These are phyloP conservation scores for Daedaleopsis nitida DNA, from an alignment of 768 basidiomycete species.

Conservation along the genomic window DNA sequence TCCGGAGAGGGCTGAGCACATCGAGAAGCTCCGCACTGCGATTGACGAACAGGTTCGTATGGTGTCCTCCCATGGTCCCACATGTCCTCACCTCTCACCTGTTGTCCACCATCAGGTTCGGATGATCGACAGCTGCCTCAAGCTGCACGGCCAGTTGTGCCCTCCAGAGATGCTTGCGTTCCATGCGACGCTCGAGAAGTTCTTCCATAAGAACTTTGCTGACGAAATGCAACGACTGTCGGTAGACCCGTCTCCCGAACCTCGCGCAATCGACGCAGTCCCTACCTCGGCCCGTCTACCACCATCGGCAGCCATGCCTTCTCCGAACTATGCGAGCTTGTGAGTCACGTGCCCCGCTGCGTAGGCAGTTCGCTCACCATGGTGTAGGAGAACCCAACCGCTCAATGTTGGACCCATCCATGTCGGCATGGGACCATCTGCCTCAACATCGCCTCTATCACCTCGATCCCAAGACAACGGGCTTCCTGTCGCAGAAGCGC, in stretches of 20 bases:
- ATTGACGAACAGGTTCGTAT: constrained; percentile 82
- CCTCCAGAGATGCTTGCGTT: constrained; percentile 89
- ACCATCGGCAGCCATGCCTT: constrained; percentile 20
- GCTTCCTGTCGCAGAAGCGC: constrained; percentile 14
- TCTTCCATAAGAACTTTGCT: constrained; percentile 82
- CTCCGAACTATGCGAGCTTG: constrained; percentile 17
- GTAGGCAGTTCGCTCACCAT: background rate
- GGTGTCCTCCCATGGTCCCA: background rate
- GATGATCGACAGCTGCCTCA: constrained; percentile 81
- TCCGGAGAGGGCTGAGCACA: constrained; percentile 68
- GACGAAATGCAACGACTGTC: constrained; percentile 79
- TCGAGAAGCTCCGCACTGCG: constrained; percentile 70
- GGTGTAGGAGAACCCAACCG: constrained; percentile 8
- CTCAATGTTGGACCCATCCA: constrained; percentile 28
- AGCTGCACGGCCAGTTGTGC: constrained; percentile 80
- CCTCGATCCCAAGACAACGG: constrained; percentile 22
- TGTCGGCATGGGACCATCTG: constrained; percentile 16
- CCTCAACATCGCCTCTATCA: constrained; percentile 19
- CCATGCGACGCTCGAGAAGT: constrained; percentile 85
- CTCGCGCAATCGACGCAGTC: constrained; percentile 21
- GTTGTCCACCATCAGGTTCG: constrained; percentile 51
- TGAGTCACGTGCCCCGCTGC: background rate
- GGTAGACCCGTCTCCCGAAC: constrained; percentile 57
- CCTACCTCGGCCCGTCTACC: constrained; percentile 16
- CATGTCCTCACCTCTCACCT: background rate